A percentile compares a stretch with the other conserved stretches of the same genome.
Conservation (phyloP, 768 basidiomycete genomes). For the Lactifluus rugatus region DNA sequence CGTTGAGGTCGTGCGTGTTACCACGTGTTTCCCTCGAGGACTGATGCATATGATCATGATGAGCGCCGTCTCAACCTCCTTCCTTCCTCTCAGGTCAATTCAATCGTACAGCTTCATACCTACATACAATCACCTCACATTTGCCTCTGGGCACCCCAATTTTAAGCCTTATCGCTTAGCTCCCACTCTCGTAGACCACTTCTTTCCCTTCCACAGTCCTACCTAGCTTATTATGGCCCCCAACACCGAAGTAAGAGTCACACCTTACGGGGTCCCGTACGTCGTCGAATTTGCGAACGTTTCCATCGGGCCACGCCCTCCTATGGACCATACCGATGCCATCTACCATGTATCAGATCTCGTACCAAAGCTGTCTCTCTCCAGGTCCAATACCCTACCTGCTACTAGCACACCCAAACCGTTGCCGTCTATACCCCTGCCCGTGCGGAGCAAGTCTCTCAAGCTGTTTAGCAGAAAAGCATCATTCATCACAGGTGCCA, state of each 20-base stretch:
- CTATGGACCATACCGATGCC: not conserved
- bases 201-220: not conserved
- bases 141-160: conserved; percentile 7
- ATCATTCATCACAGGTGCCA: not conserved
- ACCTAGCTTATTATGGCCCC: conserved; percentile 21
- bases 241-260: conserved; percentile 25
- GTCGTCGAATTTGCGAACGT: conserved; percentile 30
- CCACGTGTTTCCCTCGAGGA: conserved; percentile 17
- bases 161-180: conserved; percentile 8
- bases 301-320: conserved; percentile 23
- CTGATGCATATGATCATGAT: conserved; percentile 8
- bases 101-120: conserved; percentile 1
- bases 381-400: conserved; percentile 17
- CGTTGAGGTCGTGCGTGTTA: not conserved
- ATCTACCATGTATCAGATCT: not conserved
- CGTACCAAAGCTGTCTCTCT: not conserved
- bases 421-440: conserved; percentile 11
- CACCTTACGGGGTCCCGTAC: conserved; percentile 28
- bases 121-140: conserved; percentile 1
- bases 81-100: conserved; percentile 4
- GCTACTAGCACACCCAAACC: conserved; percentile 12
- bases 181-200: not conserved
- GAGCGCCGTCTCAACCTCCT: not conserved
- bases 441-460: conserved; percentile 17
- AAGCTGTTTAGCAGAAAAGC: conserved; percentile 10